These are phyloP conservation scores for Macrocybe gigantea DNA, from an alignment of 768 basidiomycete genomes.

Conservation along the genomic window DNA sequence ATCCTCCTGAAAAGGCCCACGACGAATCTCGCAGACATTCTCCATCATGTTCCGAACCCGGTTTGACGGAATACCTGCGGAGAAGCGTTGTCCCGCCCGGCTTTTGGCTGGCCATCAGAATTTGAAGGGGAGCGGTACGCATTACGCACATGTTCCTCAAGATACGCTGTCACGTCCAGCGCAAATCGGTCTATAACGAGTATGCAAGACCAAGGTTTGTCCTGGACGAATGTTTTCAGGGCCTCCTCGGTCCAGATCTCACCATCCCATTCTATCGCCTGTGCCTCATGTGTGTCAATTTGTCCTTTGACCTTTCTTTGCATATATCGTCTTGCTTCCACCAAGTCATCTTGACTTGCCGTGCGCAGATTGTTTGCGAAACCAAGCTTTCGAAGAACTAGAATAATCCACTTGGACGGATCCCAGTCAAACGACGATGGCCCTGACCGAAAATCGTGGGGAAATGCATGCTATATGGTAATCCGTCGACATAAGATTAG, in stretches of 20 bases:
- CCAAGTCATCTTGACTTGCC: slow-evolving; percentile 43
- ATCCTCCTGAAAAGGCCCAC: slow-evolving; percentile 64
- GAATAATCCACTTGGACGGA: slow-evolving; percentile 76
- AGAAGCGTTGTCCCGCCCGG: slow-evolving; percentile 58
- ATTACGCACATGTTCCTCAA: slow-evolving; percentile 57
- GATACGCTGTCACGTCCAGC: slow-evolving; percentile 56
- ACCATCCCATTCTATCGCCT: slow-evolving; percentile 25
- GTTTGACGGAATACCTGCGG: slow-evolving; percentile 37
- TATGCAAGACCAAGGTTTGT: slow-evolving; percentile 34
- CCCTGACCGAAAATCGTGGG: slow-evolving; percentile 72
- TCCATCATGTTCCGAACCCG: slow-evolving; percentile 11
- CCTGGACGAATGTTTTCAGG: slow-evolving; percentile 24
- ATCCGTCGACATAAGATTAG: not conserved
- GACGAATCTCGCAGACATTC: slow-evolving; percentile 38
- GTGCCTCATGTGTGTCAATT: slow-evolving; percentile 9
- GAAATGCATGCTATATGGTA: slow-evolving; percentile 58
- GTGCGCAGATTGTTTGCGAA: slow-evolving; percentile 43
- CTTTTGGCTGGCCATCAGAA: slow-evolving; percentile 23
- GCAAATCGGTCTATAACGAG: slow-evolving; percentile 55
- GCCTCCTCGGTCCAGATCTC: slow-evolving; percentile 35
- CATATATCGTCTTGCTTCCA: slow-evolving; percentile 45
- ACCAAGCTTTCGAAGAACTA: slow-evolving; percentile 41
- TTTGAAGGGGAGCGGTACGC: not conserved
- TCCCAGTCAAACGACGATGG: slow-evolving; percentile 64
- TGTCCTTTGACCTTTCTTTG: slow-evolving; percentile 21